phyloP scores from a whole-genome alignment of 129 eudicot species.

The Solidago caesia region DNA sequence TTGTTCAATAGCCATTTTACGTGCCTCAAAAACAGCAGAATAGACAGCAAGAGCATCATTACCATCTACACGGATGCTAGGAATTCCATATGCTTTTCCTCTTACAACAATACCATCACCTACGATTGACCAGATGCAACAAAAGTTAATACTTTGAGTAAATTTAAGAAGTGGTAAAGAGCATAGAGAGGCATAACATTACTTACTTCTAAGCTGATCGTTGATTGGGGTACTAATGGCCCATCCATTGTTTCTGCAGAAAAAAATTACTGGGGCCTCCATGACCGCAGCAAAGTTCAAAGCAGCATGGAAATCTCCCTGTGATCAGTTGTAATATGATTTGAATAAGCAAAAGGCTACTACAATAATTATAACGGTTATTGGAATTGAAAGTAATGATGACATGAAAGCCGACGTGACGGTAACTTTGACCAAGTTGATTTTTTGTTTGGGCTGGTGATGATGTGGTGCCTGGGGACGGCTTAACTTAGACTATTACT shows the following conservation, averaged over 20 bases:
- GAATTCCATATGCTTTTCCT: conserved; percentile 83
- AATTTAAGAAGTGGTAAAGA: background rate
- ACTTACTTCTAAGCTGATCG: conserved; percentile 77
- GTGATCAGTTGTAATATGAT: conserved; percentile 4
- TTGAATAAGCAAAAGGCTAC: background rate
- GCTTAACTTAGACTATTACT: too few relatives aligned
- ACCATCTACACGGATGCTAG: conserved; percentile 86
- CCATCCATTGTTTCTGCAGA: conserved; percentile 90
- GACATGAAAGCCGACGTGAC: too few relatives aligned
- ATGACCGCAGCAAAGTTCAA: conserved; percentile 85
- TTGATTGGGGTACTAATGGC: conserved; percentile 85
- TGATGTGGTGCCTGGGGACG: too few relatives aligned
- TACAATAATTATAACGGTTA: background rate
- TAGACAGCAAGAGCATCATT: conserved; percentile 86
- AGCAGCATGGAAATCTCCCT: conserved; percentile 95
- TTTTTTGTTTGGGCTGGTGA: too few relatives aligned
- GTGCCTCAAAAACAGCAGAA: conserved; percentile 66
- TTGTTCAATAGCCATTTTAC: conserved; percentile 64
- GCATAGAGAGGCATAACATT: background rate
- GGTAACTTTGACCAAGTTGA: too few relatives aligned
- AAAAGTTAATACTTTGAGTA: conserved; percentile 14
- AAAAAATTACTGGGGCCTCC: conserved; percentile 78
- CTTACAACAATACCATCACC: conserved; percentile 87
- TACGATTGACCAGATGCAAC: conserved; percentile 25
- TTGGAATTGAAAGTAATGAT: background rate